A percentile compares a stretch with the other conserved stretches of the same genome.
These are phyloP conservation scores for Dorcoceras hygrometricum DNA, from an alignment of 257 asterid genomes.

Conservation along the genomic window DNA sequence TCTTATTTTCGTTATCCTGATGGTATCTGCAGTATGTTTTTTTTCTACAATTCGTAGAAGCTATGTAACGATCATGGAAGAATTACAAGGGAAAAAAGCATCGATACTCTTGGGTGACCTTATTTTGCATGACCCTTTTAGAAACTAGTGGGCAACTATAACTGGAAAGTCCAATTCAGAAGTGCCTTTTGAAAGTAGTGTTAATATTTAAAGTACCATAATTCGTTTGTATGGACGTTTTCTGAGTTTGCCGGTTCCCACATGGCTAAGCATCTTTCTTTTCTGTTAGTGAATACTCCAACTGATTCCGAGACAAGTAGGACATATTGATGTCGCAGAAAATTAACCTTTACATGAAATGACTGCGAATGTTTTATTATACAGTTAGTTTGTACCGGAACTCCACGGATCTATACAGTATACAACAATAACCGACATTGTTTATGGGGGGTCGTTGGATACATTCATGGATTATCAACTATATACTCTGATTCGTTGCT, in stretches of 20 bases:
- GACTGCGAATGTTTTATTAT: too few species aligned
- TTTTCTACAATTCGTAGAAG: too few species aligned
- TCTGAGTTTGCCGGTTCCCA: constrained; percentile 27
- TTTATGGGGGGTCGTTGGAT: constrained; percentile 9
- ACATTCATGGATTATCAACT: not conserved
- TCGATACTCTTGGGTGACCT: too few species aligned
- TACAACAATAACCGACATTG: not conserved
- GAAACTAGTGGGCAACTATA: constrained; percentile 12
- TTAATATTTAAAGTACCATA: constrained; percentile 21
- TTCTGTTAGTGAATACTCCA: constrained; percentile 23
- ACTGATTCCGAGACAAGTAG: constrained; percentile 20
- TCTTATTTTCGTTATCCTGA: too few species aligned
- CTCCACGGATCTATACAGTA: too few species aligned
- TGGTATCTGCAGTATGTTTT: too few species aligned
- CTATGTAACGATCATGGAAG: too few species aligned
- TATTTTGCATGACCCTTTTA: not conserved
- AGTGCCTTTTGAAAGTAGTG: constrained; percentile 9
- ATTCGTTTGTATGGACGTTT: constrained; percentile 21
- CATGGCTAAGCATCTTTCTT: constrained; percentile 27
- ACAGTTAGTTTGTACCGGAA: too few species aligned
- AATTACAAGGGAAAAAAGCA: too few species aligned
- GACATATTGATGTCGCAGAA: constrained; percentile 16
- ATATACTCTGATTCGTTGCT: not conserved
- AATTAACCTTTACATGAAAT: constrained; percentile 15
- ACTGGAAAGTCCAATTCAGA: not conserved